Conservation (phyloP, 495 filamentous ascomycete species). For the Tetracladium setigerum region DNA sequence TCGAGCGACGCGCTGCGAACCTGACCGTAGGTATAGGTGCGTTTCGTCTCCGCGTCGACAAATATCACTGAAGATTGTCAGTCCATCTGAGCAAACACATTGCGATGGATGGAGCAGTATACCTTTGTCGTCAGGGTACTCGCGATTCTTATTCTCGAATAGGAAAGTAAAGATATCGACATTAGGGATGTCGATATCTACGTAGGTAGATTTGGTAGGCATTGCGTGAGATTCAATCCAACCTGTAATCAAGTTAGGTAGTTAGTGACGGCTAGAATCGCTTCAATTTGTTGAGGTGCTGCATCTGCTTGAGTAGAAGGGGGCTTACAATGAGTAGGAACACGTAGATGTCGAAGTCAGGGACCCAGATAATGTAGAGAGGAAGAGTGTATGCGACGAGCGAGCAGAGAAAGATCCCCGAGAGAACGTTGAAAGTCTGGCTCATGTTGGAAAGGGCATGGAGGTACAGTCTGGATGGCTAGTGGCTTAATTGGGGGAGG, state of each 20-base stretch:
- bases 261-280: no score
- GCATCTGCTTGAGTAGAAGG: no score
- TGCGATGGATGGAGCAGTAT: background rate
- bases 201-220: conserved; percentile 41
- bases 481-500: no score
- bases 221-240: conserved; percentile 6
- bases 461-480: no score
- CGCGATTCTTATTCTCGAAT: conserved; percentile 65
- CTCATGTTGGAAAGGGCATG: background rate
- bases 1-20: conserved; percentile 55
- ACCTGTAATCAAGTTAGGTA: background rate
- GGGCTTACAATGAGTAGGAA: conserved; percentile 12
- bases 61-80: conserved; percentile 56
- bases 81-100: no score
- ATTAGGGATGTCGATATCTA: conserved; percentile 52
- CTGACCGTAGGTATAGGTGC: conserved; percentile 67
- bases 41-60: conserved; percentile 63
- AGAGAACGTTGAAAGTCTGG: conserved; percentile 4
- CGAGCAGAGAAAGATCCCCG: conserved; percentile 11
- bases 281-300: no score
- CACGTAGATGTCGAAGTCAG: conserved; percentile 10
- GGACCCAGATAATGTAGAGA: conserved; percentile 13
- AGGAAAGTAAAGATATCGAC: conserved; percentile 70
- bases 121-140: conserved; percentile 63
- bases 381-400: conserved; percentile 7